Base-by-base conservation (phyloP, 2,329 filamentous ascomycete species). In the Samsoniella hepiali region DNA sequence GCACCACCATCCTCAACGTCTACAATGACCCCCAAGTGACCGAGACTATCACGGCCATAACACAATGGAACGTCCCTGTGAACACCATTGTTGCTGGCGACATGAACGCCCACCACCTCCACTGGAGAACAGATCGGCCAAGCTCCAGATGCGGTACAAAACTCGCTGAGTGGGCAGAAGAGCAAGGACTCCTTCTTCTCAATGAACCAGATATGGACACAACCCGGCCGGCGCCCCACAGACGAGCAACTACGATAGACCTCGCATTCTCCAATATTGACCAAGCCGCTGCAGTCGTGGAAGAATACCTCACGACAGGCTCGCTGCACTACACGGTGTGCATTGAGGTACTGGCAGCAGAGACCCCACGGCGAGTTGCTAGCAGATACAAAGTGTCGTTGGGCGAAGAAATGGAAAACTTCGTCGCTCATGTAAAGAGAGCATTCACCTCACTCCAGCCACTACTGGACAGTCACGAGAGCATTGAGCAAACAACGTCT, bases 241-340 rank as follows among this genome's bases (percentile, higher is more conserved):
- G 22, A 42, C 32, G 36, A 11, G n/a, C 34, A 27, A 44, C 10
- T 11, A 61, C 58, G 7, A 51, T 61, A 11, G 58, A 61, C 58
- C 47, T 61, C 3, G 36, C 47, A 9, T 61, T 61, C 36, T 51
- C 47, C 7, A 61, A 54, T 11, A 61, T 61, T 9, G n/a, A 38
- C 36, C 7, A 42, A 34, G 47, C 58, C 10, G 5, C 47, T 6
- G 45, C 47, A 3, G 17, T 44, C 1, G 58, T 61, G n/a, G 58
- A 61, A 38, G 58, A 53, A n/a, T 34, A 61, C 45, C 47, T 61
- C 9, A 61, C 47, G 3, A 54, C 36, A 9, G 58, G 58, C 32
- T 29, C 58, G 9, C 36, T 61, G 4, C 31, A 59, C 27, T 50
- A 59, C 32, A 59, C 57, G 2, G 36, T 59, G 9, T 32, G 15